Conservation (phyloP, 202 grass and related monocot genomes). For the Dendrocalamus latiflorus region DNA sequence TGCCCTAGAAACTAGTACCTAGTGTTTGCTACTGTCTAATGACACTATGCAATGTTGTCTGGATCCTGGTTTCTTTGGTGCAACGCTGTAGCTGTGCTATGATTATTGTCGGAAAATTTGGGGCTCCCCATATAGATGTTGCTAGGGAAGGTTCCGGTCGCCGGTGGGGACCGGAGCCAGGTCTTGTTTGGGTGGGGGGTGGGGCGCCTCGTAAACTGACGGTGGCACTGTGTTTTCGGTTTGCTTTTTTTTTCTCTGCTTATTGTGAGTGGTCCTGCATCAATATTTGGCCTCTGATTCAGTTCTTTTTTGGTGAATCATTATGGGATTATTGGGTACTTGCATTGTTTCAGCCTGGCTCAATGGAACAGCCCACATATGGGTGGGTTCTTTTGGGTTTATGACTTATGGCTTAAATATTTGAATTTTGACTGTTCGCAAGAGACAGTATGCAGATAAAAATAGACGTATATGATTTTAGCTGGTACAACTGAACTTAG, state of each 20-base stretch:
- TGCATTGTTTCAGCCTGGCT: neutral
- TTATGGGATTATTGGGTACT: neutral
- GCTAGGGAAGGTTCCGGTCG: neutral
- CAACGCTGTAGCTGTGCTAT: conserved; percentile 15
- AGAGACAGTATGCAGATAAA: no score
- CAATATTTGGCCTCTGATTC: neutral
- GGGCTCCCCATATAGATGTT: conserved; percentile 20
- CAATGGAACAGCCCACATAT: no score
- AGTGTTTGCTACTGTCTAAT: conserved; percentile 43
- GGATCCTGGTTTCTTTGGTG: conserved; percentile 42
- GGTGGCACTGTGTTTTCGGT: conserved; percentile 5
- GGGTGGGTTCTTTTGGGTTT: no score
- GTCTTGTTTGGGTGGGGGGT: no score
- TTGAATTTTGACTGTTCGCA: no score
- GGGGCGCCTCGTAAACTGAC: conserved; percentile 17
- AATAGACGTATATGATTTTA: no score
- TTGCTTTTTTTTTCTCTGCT: conserved; percentile 17
- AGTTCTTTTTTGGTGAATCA: neutral
- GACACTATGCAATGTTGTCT: conserved; percentile 32
- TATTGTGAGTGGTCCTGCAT: conserved; percentile 18
- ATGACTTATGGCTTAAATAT: no score
- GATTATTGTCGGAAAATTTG: conserved; percentile 30
- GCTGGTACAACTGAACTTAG: no score
- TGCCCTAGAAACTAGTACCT: conserved; percentile 40
- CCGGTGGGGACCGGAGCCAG: neutral